Evolutionary conservation across 2,329 filamentous ascomycete genomes (phyloP).

Genomic region (Talaromyces sp.): DNA sequence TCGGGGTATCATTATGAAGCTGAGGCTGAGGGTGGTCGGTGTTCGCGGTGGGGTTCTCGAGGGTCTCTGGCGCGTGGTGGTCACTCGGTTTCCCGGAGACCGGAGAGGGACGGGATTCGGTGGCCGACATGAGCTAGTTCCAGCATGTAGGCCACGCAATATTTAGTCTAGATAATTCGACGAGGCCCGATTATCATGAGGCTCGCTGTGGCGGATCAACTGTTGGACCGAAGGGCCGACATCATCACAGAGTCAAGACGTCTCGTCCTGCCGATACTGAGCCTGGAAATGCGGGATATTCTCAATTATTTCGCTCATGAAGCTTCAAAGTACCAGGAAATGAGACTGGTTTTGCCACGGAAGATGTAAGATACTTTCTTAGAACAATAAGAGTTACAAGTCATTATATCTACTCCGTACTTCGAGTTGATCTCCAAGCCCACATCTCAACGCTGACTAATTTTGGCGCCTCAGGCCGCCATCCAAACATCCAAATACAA

Average conservation of each 20-base stretch:
- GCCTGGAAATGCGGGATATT: no score
- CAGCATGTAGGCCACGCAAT: conserved; percentile 38
- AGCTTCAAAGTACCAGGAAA: no score
- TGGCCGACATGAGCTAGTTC: conserved; percentile 47
- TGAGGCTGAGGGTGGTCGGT: conserved; percentile 20
- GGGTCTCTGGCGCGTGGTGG: conserved; percentile 25
- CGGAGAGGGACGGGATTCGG: conserved; percentile 29
- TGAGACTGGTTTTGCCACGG: no score
- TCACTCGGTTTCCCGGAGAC: conserved; percentile 28
- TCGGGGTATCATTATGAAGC: conserved; percentile 23
- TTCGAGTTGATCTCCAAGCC: no score
- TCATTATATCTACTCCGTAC: no score
- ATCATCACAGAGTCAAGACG: conserved; percentile 1
- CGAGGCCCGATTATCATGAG: conserved; percentile 20
- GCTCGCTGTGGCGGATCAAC: conserved; percentile 38
- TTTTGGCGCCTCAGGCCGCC: conserved; percentile 13
- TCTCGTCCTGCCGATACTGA: no score
- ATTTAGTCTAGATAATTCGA: conserved; percentile 11
- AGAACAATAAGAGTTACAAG: no score
- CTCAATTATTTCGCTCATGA: no score
- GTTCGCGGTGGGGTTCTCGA: conserved; percentile 27
- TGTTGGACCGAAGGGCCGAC: conserved; percentile 31
- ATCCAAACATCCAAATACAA: conserved; percentile 10
- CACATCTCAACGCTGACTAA: conserved; percentile 19
- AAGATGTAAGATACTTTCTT: no score